Evolutionary conservation across 306 rosid species (phyloP).

Genomic region (Ormosia semicastrata): DNA sequence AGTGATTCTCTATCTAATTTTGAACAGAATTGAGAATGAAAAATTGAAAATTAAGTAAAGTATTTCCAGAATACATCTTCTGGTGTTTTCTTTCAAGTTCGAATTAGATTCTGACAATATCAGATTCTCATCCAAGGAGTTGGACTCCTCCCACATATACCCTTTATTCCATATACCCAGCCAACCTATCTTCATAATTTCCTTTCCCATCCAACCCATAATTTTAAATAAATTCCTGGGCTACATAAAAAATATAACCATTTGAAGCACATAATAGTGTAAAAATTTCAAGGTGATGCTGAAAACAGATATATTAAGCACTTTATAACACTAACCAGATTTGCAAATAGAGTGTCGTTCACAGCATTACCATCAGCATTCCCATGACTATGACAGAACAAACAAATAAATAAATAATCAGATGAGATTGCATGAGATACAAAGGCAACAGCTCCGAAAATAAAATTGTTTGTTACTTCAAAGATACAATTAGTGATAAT

Average conservation of each 20-base stretch:
- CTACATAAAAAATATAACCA: neutral
- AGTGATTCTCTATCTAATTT: too few species aligned
- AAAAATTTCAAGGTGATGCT: neutral
- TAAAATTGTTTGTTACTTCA: constrained; percentile 25
- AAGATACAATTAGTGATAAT: constrained; percentile 28
- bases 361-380: constrained; percentile 45
- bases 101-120: too few species aligned
- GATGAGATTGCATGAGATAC: constrained; percentile 16
- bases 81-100: too few species aligned
- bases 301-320: neutral
- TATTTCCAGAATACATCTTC: too few species aligned
- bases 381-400: constrained; percentile 47
- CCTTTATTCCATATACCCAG: too few species aligned
- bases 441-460: constrained; percentile 16
- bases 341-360: constrained; percentile 44
- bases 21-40: too few species aligned
- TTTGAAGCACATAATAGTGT: neutral
- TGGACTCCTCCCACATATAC: too few species aligned
- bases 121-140: too few species aligned
- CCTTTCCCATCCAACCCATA: too few species aligned
- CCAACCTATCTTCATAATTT: too few species aligned
- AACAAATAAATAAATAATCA: constrained; percentile 28
- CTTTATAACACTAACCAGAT: constrained; percentile 50
- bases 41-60: too few species aligned
- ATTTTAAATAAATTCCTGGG: too few species aligned